Base-by-base conservation (phyloP, 2,329 filamentous ascomycete genomes). In the Thelonectria blattea region DNA sequence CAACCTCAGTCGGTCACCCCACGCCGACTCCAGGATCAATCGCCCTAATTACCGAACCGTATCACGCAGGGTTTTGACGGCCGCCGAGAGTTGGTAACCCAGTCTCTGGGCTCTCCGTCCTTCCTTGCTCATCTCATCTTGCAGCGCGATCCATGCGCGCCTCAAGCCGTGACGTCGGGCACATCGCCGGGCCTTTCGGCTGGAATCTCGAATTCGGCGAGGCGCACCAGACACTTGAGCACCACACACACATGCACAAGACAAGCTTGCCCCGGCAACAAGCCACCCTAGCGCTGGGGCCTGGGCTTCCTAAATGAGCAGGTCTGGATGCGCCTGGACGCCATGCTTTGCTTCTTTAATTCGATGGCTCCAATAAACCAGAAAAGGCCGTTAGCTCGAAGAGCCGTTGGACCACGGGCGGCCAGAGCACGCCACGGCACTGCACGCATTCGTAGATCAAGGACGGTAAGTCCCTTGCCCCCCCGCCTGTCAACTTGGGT, bases 371-470 rank as follows among this genome's bases (percentile, higher is more conserved):
- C 58, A 64, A 62, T 64, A 39, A 56, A 59, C 41, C 58, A 49
- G 10, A 14, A 39, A 62, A 58, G 45, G 52, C 51, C 45, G 24
- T 53, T 61, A 58, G 53, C 48, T 59, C 52, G 54, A 59, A 66
- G 60, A 68, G 57, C 63, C 64, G 58, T 65, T 64, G 60, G 58
- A 58, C 60, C 56, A 62, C 41, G 45, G 51, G 52, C 62, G 48
- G 46, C 37, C 54, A 61, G 56, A 58, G 57, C 56, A 65, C 64
- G 67, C 64, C 67, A 68, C 56, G 51, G 56, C 55, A 55, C 55
- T 66, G 54, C 56, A 62, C 55, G 5, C 8, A 8, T 30, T 30
- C 27, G 54, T 37, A 58, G 53, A 65, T 60, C 65, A 65, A 67
- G 63, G 5, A 30, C 27, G 27, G 27, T 30, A 30, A 30, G 27